Evolutionary conservation across 495 filamentous ascomycete genomes (phyloP).

Genomic region (Podospora sp.): DNA sequence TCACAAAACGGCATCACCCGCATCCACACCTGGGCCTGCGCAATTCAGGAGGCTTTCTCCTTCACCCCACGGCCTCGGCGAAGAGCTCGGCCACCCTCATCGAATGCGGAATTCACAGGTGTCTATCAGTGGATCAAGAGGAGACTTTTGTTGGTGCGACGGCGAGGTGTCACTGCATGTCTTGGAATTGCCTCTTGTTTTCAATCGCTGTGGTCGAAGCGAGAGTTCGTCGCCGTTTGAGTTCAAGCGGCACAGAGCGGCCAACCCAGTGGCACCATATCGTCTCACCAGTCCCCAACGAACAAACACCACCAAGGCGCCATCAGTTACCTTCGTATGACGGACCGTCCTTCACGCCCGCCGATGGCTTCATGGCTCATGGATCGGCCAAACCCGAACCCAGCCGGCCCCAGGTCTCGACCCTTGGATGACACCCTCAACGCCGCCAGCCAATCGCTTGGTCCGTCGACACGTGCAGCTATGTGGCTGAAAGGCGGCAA

Average conservation of each 20-base stretch:
- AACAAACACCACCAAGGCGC: not conserved
- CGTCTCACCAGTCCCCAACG: not conserved
- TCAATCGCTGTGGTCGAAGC: not conserved
- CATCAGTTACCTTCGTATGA: not conserved
- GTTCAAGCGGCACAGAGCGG: not conserved
- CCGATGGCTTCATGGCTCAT: not conserved
- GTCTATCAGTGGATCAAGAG: conserved; percentile 1
- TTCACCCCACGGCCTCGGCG: not conserved
- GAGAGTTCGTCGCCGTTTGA: not conserved
- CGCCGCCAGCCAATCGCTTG: not conserved
- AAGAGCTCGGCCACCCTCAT: not conserved
- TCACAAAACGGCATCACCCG: not conserved
- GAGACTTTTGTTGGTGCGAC: not conserved
- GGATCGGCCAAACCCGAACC: not conserved
- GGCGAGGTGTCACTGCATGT: not conserved
- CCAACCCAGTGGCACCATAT: not conserved
- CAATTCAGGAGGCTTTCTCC: conserved; percentile 2
- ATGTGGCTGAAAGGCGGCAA: not conserved
- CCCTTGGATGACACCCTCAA: not conserved
- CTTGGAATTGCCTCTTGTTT: not conserved
- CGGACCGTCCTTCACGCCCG: not conserved
- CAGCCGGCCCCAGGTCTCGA: conserved; percentile 1
- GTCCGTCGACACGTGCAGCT: not conserved
- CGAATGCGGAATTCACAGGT: not conserved
- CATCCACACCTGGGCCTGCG: not conserved